Percentiles rank a stretch among this genome's conserved stretches.
Conservation (phyloP, 768 basidiomycete genomes). For the Tylopilus balloui region DNA sequence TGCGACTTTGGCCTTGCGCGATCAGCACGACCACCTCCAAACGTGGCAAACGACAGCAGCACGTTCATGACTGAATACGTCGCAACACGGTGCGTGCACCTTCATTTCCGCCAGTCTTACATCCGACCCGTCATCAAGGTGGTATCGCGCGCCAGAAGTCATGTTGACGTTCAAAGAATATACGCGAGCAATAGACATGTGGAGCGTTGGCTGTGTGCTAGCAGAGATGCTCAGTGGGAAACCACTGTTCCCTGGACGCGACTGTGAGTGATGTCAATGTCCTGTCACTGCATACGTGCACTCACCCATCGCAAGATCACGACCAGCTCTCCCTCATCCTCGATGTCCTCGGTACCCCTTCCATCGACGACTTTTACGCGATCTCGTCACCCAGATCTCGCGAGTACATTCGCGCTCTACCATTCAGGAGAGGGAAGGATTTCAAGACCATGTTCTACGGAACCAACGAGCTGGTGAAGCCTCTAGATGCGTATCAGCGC, state of each 20-base stretch:
- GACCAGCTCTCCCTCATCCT: slow-evolving; percentile 91
- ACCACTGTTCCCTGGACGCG: slow-evolving; percentile 91
- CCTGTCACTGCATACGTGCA: background rate
- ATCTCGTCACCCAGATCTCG: slow-evolving; percentile 77
- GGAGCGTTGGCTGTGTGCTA: slow-evolving; percentile 82
- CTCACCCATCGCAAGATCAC: slow-evolving; percentile 49
- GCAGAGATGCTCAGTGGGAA: slow-evolving; percentile 93
- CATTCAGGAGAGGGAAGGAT: slow-evolving; percentile 76
- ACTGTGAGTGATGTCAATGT: slow-evolving; percentile 47
- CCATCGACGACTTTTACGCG: slow-evolving; percentile 92
- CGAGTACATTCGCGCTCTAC: slow-evolving; percentile 85
- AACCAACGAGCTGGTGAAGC: slow-evolving; percentile 59
- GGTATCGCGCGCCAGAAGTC: slow-evolving; percentile 97
- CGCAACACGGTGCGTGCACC: slow-evolving; percentile 65
- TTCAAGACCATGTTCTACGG: slow-evolving; percentile 69
- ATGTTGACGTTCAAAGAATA: slow-evolving; percentile 99
- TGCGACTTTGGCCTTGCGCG: slow-evolving; percentile 89
- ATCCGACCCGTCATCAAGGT: slow-evolving; percentile 40
- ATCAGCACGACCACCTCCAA: slow-evolving; percentile 68
- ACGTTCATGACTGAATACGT: slow-evolving; percentile 94
- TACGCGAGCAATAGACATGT: slow-evolving; percentile 81
- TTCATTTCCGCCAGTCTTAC: background rate
- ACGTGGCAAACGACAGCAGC: slow-evolving; percentile 68
- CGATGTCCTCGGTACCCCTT: slow-evolving; percentile 87
- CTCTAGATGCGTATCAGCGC: background rate